Conservation (phyloP, 2,329 filamentous ascomycete genomes). For the Cryoendolithus antarcticus region DNA sequence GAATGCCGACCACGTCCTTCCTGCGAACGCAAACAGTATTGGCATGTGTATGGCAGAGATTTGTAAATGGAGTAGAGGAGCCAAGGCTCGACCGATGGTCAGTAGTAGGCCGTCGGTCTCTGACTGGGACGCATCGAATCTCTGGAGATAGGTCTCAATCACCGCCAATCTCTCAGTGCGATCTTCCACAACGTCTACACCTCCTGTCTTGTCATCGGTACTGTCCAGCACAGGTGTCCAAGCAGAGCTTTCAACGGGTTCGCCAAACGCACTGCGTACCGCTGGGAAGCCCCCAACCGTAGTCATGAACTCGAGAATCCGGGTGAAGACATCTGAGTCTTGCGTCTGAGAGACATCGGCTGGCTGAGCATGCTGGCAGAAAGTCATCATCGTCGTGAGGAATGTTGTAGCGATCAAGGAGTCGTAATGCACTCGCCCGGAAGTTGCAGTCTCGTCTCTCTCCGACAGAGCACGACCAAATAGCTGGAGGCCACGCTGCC, state of each 20-base stretch:
- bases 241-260: conserved; percentile 1
- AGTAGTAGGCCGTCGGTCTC: conserved; percentile 9
- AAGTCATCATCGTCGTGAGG: conserved; percentile 11
- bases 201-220: conserved; percentile 6
- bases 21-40: conserved; percentile 10
- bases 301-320: conserved; percentile 7
- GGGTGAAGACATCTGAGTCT: conserved; percentile 1
- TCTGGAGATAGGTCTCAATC: conserved; percentile 11
- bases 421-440: conserved; percentile 4
- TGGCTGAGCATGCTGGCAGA: conserved; percentile 8
- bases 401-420: conserved; percentile 10
- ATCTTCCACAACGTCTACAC: conserved; percentile 6
- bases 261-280: conserved; percentile 3
- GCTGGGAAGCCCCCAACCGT: conserved; percentile 9
- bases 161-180: conserved; percentile 8
- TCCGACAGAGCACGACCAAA: conserved; percentile 7
- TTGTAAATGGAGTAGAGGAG: conserved; percentile 9
- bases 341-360: background rate
- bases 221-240: conserved; percentile 7
- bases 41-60: conserved; percentile 7
- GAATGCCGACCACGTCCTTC: conserved; percentile 8
- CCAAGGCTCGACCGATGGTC: conserved; percentile 9
- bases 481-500: conserved; percentile 10
- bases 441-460: background rate
- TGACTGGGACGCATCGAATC: conserved; percentile 7